These are phyloP conservation scores for Herpetomonas tarakana DNA, from an alignment of 208 protist species.

Conservation along the genomic window DNA sequence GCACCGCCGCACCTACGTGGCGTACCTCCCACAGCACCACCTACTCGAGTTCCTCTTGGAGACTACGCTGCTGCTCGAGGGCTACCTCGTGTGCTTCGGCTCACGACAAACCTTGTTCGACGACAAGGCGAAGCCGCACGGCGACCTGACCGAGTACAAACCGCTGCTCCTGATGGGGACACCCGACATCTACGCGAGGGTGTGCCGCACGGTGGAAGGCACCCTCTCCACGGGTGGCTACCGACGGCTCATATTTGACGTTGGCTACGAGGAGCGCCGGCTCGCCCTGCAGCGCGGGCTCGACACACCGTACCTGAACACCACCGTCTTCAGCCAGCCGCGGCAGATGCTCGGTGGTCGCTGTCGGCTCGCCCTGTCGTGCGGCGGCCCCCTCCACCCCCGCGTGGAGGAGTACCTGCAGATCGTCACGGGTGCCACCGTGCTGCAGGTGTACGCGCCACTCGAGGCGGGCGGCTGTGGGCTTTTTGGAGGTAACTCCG, in stretches of 20 bases:
- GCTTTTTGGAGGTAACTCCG: constrained; percentile 29
- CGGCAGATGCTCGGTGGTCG: constrained; percentile 68
- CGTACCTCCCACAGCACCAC: constrained; percentile 81
- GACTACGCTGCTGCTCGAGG: constrained; percentile 35
- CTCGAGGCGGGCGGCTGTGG: constrained; percentile 51
- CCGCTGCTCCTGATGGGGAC: constrained; percentile 60
- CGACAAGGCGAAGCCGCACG: constrained; percentile 38
- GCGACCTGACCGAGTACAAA: constrained; percentile 70
- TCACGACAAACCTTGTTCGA: constrained; percentile 49
- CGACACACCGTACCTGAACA: constrained; percentile 76
- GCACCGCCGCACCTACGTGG: constrained; percentile 56
- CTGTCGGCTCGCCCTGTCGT: constrained; percentile 51
- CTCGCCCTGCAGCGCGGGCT: constrained; percentile 47
- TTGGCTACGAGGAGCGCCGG: constrained; percentile 46
- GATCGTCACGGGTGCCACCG: constrained; percentile 49
- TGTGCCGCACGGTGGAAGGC: constrained; percentile 43
- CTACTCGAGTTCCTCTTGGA: constrained; percentile 67
- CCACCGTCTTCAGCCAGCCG: constrained; percentile 72
- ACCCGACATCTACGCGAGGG: constrained; percentile 54
- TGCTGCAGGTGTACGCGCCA: constrained; percentile 52
- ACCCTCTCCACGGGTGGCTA: constrained; percentile 35
- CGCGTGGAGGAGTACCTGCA: constrained; percentile 66
- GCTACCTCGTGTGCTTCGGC: constrained; percentile 64
- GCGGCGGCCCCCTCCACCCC: constrained; percentile 45
- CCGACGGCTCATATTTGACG: constrained; percentile 57